These are phyloP conservation scores for sunflower (Helianthus annuus) DNA, from an alignment of 129 eudicot species.

Conservation along the genomic window DNA sequence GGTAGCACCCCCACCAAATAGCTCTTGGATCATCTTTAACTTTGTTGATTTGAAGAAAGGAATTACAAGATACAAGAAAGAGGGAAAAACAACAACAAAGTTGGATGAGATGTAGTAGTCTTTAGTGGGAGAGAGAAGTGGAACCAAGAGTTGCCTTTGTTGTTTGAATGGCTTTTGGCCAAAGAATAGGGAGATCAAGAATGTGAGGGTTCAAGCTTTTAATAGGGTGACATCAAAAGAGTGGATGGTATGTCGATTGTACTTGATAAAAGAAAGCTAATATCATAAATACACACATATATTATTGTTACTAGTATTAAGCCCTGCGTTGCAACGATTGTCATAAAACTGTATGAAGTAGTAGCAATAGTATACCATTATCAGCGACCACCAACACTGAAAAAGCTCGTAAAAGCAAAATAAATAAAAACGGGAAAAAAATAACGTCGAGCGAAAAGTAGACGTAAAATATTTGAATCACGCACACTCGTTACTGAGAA, in stretches of 20 bases:
- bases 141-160: conserved; percentile 51
- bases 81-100: conserved; percentile 34
- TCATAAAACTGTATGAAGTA: too few species aligned
- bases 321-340: too few species aligned
- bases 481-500: too few species aligned
- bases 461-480: too few species aligned
- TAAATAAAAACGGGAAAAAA: too few species aligned
- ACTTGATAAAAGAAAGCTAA: background rate
- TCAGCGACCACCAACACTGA: too few species aligned
- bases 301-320: too few species aligned
- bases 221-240: conserved; percentile 33
- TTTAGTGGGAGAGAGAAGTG: conserved; percentile 34
- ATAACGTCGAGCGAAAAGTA: too few species aligned
- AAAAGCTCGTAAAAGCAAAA: too few species aligned
- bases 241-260: conserved; percentile 6
- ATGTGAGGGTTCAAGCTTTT: conserved; percentile 36
- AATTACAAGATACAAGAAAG: conserved; percentile 34
- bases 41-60: conserved; percentile 38
- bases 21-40: conserved; percentile 73
- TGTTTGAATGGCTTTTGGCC: conserved; percentile 55
- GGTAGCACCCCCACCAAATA: conserved; percentile 50
- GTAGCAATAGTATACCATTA: too few species aligned
- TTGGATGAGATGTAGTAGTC: conserved; percentile 38
- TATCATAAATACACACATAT: background rate
- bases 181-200: conserved; percentile 48